Evolutionary conservation across 768 basidiomycete genomes (phyloP), one percentile per base, ranked within the genome.

Genomic region (Pisolithus sp.): DNA sequence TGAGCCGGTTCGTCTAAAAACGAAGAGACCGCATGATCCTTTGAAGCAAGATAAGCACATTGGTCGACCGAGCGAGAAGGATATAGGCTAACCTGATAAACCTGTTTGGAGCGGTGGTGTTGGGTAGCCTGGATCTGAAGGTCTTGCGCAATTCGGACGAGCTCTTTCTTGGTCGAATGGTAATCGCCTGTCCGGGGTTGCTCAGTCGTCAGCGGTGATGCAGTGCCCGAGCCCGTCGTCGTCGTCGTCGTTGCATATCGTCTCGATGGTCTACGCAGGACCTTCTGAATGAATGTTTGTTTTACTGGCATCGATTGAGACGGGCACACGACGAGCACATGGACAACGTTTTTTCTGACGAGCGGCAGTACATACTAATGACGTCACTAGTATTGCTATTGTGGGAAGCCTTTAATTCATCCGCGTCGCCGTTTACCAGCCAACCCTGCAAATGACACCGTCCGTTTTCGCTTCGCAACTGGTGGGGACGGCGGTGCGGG

Each of bases 211-310:
- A 48, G 21, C 45, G 34, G 18, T 20, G 52, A 12, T 5, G 46
- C 18, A 18, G 38, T 24, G 8, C 12, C 44, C 30, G 49, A 18
- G 48, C n/a, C n/a, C n/a, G n/a, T n/a, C n/a, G 44, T 23, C 40
- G 49, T 40, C 30, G 57, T 50, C 28, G 43, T 55, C 0, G 76
- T 30, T 2, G 73, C 60, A 64, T 89, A 89, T 0, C 75, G 68
- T 62, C 85, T 81, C 1, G 85, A 86, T 10, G 86, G 86, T 48
- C 73, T 64, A 48, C 80, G 77, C 40, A 89, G 73, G 41, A 87
- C 64, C 38, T 72, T 74, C 65, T 88, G 85, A 48, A 83, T 58
- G 45, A 83, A 62, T 5, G 80, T 79, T 44, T 81, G 79, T 61
- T 76, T 80, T 26, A 71, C 67, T 81, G 82, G 82, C 28, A 37